Evolutionary conservation across 2,329 filamentous ascomycete species (phyloP), one percentile per base, ranked within the genome.

Genomic region (Elsinoe ampelina): DNA sequence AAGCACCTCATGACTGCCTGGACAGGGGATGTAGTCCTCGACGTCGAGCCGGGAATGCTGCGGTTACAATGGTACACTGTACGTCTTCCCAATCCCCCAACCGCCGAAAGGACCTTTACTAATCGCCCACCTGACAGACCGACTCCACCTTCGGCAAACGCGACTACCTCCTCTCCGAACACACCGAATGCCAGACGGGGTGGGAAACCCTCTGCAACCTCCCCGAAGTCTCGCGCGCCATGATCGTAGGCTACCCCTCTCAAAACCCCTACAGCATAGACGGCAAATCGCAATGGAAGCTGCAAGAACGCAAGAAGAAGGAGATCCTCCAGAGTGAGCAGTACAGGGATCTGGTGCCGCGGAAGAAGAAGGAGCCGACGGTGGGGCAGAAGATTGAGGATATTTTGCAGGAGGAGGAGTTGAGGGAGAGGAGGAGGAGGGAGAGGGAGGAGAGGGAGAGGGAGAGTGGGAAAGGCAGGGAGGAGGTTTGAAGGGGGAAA

Each of bases 91-190:
- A 20, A 12, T 32, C 20, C 20, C 20, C 43, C 43, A 15, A 5
- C 20, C 3, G n/a, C 20, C 3, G 22, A 7, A 26, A 5, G 13
- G 7, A n/a, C 5, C 43, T n/a, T 30, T 15, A 11, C 10, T 26
- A 34, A 39, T 26, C 17, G 42, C 8, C 20, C 11, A 17, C 5
- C 19, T 22, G 26, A 17, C 42, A 61, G 59, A 59, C 59, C 36
- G 59, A 61, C 41, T 50, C 50, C 52, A 39, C 35, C 7, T 48
- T 58, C 54, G 59, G 59, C 43, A 54, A 59, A 19, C 54, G 55
- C 36, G 58, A 61, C 58, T 61, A 59, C 20, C 57, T 59, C 42
- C 55, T 61, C 15, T 58, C 56, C 32, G 57, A 61, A 52, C 56
- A 57, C 51, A 48, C 51, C 11, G 57, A 59, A 26, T 39, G 57